Base-by-base conservation (phyloP, 176 grass and related monocot species). In the Avena sativa region DNA sequence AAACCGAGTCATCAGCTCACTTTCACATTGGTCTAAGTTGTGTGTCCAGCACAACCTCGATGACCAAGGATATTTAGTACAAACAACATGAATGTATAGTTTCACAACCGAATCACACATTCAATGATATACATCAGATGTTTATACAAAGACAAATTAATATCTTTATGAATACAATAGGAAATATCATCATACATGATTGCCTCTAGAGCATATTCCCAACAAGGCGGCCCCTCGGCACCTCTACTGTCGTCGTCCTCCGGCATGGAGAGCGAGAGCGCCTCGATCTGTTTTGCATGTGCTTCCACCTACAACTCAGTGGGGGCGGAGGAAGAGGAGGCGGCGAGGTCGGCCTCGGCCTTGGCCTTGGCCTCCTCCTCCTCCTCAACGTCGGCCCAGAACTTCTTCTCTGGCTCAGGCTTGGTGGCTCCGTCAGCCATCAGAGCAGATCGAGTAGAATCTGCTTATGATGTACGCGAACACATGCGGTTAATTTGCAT, bases 201-300 rank as follows among this genome's bases (percentile, higher is more conserved):
- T 28, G 26, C 26, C 26, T 28, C 26, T 28, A 28, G 26, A 28
- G 26, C 26, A 28, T 28, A 28, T 28, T 28, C 26, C 26, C 26
- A 28, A 28, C 26, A 28, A 5, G 86, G 81, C 32, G 89, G 93
- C 0, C 40, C 85, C 59, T 91, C 68, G 2, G 46, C 19, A 13
- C 44, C 89, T 12, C 16, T 21, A 14, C 28, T 28, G 40, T 26
- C 84, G 12, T 69, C 81, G 2, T 91, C 89, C 10, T 94, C 89
- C 58, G 86, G 81, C 4, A 80, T 84, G 25, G 93, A 46, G 53
- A 98, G 89, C 44, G 88, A 89, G 72, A 98, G 81, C 67, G 87
- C 78, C 74, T 96, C 89, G n/a, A 98, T 92, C 90, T 94, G 85
- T 70, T 94, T 93, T 59, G 95, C 84, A 81, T 91, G 87, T 50